These are phyloP conservation scores for Pleurotus sapidus DNA, from an alignment of 768 basidiomycete genomes.

Conservation along the genomic window DNA sequence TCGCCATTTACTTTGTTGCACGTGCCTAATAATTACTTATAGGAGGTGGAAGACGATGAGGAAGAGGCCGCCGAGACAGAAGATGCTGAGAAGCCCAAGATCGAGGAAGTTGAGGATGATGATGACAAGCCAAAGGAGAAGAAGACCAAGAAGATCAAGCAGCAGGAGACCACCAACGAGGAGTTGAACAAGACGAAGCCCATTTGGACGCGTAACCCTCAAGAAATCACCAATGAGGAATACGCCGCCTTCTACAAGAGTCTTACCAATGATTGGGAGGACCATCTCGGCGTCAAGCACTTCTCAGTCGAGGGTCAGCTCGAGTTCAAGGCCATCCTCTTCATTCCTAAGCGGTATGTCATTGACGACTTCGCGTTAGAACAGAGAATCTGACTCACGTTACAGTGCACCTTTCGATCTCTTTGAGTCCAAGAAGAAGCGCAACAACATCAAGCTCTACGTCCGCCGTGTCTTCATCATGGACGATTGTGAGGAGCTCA, in stretches of 20 bases:
- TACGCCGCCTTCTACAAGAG: slow-evolving; percentile 99
- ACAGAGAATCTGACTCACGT: slow-evolving; percentile 8
- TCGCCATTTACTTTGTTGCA: neutral
- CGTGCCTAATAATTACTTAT: slow-evolving; percentile 9
- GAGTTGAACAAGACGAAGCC: slow-evolving; percentile 99
- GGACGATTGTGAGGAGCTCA: slow-evolving; percentile 99
- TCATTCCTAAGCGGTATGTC: slow-evolving; percentile 88
- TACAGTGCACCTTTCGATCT: slow-evolving; percentile 95
- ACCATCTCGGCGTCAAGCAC: slow-evolving; percentile 99
- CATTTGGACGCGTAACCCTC: slow-evolving; percentile 98
- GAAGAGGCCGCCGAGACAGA: slow-evolving; percentile 72
- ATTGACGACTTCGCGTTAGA: neutral
- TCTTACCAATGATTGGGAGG: slow-evolving; percentile 99
- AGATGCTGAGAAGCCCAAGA: slow-evolving; percentile 74
- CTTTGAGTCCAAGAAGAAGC: slow-evolving; percentile 99
- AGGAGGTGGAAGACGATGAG: slow-evolving; percentile 88
- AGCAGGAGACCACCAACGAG: slow-evolving; percentile 83
- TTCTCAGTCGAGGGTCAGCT: slow-evolving; percentile 99
- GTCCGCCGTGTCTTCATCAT: slow-evolving; percentile 99
- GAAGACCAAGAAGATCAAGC: slow-evolving; percentile 94
- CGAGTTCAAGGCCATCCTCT: slow-evolving; percentile 99
- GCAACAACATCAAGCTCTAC: slow-evolving; percentile 99
- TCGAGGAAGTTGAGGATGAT: slow-evolving; percentile 82
- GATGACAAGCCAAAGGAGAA: slow-evolving; percentile 85
- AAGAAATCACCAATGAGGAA: slow-evolving; percentile 90